These are phyloP conservation scores for Venturia carpophila DNA, from an alignment of 2,329 filamentous ascomycete species.

Conservation along the genomic window DNA sequence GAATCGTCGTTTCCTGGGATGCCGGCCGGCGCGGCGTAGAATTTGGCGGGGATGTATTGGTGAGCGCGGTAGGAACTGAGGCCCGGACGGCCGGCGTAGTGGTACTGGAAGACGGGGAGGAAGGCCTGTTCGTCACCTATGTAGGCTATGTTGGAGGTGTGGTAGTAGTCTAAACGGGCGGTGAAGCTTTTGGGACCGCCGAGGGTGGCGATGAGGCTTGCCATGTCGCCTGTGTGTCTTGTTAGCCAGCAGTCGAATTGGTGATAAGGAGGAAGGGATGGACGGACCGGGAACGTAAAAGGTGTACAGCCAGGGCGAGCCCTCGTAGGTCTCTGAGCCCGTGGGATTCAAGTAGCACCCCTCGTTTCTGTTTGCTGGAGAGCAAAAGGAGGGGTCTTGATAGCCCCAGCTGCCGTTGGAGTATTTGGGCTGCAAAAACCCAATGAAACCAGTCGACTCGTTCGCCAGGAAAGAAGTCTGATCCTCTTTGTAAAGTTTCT, in stretches of 20 bases:
- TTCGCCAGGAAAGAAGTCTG: constrained; percentile 24
- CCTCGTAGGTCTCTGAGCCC: constrained; percentile 64
- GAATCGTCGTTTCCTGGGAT: constrained; percentile 41
- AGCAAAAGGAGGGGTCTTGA: constrained; percentile 53
- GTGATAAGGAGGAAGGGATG: not conserved
- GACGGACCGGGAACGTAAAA: constrained; percentile 44
- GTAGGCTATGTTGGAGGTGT: constrained; percentile 37
- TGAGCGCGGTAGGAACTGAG: constrained; percentile 36
- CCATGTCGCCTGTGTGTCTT: constrained; percentile 14
- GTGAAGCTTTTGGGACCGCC: constrained; percentile 37
- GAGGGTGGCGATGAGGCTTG: constrained; percentile 33
- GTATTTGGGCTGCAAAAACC: constrained; percentile 63
- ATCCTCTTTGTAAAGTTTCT: constrained; percentile 52
- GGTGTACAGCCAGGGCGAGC: constrained; percentile 65
- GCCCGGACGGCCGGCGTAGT: constrained; percentile 39
- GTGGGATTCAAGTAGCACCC: constrained; percentile 30
- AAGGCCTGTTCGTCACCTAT: constrained; percentile 43
- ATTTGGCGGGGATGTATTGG: constrained; percentile 38
- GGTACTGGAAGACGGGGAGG: constrained; percentile 38
- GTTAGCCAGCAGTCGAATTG: not conserved
- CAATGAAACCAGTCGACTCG: constrained; percentile 54
- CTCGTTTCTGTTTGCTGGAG: constrained; percentile 25
- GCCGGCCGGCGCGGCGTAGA: constrained; percentile 35
- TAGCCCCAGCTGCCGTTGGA: constrained; percentile 60
- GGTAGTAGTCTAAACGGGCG: constrained; percentile 37